Conservation (phyloP, 1,284 basidiomycete genomes). For the Papiliotrema laurentii region DNA sequence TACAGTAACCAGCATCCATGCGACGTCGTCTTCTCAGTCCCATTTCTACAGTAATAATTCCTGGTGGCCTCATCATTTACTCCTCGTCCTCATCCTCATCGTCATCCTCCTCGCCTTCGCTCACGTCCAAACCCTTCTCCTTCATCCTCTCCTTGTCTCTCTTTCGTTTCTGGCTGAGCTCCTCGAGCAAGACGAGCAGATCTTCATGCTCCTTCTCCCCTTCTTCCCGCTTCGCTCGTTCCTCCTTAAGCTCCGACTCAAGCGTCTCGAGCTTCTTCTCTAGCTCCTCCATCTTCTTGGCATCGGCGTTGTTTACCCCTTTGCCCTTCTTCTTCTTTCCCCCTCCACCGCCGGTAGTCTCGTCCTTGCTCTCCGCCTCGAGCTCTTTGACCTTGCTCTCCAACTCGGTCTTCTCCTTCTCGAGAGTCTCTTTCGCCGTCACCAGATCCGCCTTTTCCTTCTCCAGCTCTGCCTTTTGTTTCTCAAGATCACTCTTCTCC, state of each 20-base stretch:
- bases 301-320: constrained; percentile 11
- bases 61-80: constrained; percentile 4
- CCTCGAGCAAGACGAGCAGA: constrained; percentile 86
- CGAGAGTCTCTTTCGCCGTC: neutral
- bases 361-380: constrained; percentile 18
- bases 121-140: constrained; percentile 74
- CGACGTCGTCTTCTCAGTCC: no score
- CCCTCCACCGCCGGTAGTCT: constrained; percentile 7
- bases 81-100: constrained; percentile 55
- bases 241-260: constrained; percentile 52
- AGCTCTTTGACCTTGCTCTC: constrained; percentile 16
- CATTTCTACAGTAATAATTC: no score
- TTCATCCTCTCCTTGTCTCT: constrained; percentile 73
- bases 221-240: constrained; percentile 67
- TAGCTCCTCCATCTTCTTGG: constrained; percentile 19
- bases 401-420: constrained; percentile 8
- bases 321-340: constrained; percentile 19
- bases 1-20: no score
- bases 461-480: constrained; percentile 5
- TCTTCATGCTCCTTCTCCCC: constrained; percentile 92
- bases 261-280: constrained; percentile 39
- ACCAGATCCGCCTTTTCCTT: constrained; percentile 9
- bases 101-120: constrained; percentile 81
- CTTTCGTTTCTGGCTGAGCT: constrained; percentile 77
- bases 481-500: constrained; percentile 19